phyloP scores from a whole-genome alignment of 2,329 filamentous ascomycete species.

The Colletotrichum spaethianum region DNA sequence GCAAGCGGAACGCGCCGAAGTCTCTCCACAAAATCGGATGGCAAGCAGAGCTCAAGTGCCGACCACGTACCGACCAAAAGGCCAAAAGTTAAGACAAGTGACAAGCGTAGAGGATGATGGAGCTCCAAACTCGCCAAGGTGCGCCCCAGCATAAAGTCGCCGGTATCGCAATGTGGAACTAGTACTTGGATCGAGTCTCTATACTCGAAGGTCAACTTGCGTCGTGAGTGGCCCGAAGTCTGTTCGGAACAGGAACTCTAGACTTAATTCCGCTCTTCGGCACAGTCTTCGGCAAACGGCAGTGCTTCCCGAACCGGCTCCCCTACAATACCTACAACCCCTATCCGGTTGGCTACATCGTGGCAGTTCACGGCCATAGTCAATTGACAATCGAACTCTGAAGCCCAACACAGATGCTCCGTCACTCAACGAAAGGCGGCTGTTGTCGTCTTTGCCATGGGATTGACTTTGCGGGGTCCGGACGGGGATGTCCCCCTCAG shows the following conservation, averaged over 20 bases:
- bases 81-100: background rate
- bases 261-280: conserved; percentile 22
- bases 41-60: conserved; percentile 23
- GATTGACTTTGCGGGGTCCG: conserved; percentile 33
- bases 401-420: background rate
- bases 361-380: background rate
- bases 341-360: background rate
- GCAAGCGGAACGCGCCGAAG: conserved; percentile 16
- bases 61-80: conserved; percentile 24
- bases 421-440: background rate
- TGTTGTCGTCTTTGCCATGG: background rate
- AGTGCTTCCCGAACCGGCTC: conserved; percentile 24
- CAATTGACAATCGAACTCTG: background rate
- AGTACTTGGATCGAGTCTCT: background rate
- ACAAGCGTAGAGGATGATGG: conserved; percentile 11
- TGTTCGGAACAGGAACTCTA: background rate
- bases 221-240: background rate
- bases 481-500: conserved; percentile 16
- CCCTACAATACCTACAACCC: background rate
- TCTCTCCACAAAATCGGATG: conserved; percentile 21
- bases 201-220: background rate
- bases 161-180: conserved; percentile 28
- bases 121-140: conserved; percentile 9
- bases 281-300: conserved; percentile 36
- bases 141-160: background rate